Conservation (phyloP, 2,329 filamentous ascomycete genomes). For the Exophiala oligosperma region DNA sequence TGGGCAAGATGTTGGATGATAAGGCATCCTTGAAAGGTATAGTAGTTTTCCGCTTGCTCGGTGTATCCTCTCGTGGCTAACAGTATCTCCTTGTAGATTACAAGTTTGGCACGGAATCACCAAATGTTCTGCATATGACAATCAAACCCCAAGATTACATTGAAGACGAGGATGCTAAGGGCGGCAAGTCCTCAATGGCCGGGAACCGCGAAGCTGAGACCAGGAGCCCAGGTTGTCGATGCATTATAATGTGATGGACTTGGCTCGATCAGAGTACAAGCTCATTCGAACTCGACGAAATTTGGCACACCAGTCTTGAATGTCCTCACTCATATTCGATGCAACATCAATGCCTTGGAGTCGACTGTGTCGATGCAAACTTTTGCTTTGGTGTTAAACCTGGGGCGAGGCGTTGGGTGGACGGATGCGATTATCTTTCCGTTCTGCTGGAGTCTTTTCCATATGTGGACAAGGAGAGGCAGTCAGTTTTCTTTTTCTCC, state of each 20-base stretch:
- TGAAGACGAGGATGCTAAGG: conserved; percentile 72
- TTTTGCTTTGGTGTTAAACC: too few relatives aligned
- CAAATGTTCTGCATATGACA: conserved; percentile 94
- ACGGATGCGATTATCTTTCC: too few relatives aligned
- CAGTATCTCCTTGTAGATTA: conserved; percentile 60
- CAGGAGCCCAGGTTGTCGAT: conserved; percentile 62
- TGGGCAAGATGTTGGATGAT: conserved; percentile 87
- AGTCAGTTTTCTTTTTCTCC: too few relatives aligned
- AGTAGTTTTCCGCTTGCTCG: conserved; percentile 3
- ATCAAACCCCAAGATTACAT: conserved; percentile 81
- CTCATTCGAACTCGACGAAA: neutral
- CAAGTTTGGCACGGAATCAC: conserved; percentile 69
- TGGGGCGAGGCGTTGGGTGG: too few relatives aligned
- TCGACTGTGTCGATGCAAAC: too few relatives aligned
- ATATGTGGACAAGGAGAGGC: too few relatives aligned
- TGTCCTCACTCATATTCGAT: too few relatives aligned
- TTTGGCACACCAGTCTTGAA: neutral
- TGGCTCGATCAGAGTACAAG: neutral
- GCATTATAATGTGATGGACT: conserved; percentile 58
- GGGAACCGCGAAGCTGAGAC: conserved; percentile 57
- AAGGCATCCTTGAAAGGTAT: conserved; percentile 80
- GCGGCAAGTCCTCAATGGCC: conserved; percentile 53
- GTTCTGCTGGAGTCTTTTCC: too few relatives aligned
- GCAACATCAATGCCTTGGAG: too few relatives aligned
- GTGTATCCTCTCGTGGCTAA: neutral